Percentiles rank a stretch among this genome's conserved stretches.
Evolutionary conservation across 805 yeast species (phyloP).

Genomic region (Kazachstania martiniae): DNA sequence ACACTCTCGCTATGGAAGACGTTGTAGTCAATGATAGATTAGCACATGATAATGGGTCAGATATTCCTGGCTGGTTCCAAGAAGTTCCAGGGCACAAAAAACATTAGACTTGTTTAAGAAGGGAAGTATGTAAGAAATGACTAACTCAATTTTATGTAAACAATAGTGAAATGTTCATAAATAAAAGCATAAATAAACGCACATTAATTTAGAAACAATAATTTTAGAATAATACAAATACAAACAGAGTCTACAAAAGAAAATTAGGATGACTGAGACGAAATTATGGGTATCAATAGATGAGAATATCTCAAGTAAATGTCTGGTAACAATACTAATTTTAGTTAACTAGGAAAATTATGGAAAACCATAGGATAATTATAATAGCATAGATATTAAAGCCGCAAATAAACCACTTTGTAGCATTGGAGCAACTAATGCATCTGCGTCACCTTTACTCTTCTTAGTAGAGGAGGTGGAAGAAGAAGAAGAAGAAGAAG

Average conservation of each 20-base stretch:
- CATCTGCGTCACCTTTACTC: conserved; percentile 19
- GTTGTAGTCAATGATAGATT: conserved; percentile 55
- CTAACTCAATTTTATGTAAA: background rate
- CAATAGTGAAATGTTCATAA: background rate
- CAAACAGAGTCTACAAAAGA: no score
- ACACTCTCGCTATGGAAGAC: conserved; percentile 66
- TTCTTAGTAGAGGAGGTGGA: conserved; percentile 14
- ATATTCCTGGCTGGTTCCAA: conserved; percentile 81
- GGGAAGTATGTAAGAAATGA: no score
- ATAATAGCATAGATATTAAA: conserved; percentile 33
- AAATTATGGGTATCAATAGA: no score
- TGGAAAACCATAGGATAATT: no score
- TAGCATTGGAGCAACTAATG: conserved; percentile 3
- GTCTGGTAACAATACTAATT: no score
- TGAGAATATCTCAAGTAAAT: no score
- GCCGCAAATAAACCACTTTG: conserved; percentile 20
- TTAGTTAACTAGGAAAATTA: no score
- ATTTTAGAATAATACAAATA: no score
- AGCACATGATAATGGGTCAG: conserved; percentile 72
- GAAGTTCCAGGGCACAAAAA: conserved; percentile 42
- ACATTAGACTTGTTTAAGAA: conserved; percentile 16
- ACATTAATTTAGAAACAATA: no score
- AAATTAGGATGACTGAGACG: no score
- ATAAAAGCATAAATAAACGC: no score
- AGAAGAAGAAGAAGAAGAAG: conserved; percentile 13